Evolutionary conservation across 345 rosid species (phyloP), one percentile per base, ranked within the genome.

Genomic region (Psidium guajava): DNA sequence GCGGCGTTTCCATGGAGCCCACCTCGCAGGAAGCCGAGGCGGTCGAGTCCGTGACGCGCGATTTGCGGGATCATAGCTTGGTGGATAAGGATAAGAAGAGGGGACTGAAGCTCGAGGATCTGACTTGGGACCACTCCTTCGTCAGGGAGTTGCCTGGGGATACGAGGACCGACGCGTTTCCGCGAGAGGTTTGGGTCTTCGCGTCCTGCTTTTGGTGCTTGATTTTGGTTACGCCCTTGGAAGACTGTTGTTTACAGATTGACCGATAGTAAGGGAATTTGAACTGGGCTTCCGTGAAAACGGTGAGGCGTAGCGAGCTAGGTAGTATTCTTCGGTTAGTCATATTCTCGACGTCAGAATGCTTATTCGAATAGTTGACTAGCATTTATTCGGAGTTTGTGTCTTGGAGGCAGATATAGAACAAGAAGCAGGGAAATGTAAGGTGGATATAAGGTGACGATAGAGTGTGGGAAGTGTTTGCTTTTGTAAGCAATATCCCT

Each of bases 41-140:
- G 59, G 85, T 86, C 28, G 91, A 92, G 15, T 89, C 92, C 59
- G 90, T 97, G 52, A 93, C 98, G 84, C 87, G 86, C 74, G 94
- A 92, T 92, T 92, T 95, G 87, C 91, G 91, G 91, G 91, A 90
- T 84, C 99, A 94, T 88, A 92, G 89, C 87, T 86, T 95, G 49
- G 87, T 47, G 81, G 93, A 87, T 69, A 88, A 83, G 40, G 84
- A 56, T 44, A 54, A 53, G 40, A 82, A 28, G 69, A 83, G 42
- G 82, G 92, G 86, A 82, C 57, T 87, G 86, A 89, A 74, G 83
- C 94, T 97, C 40, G 95, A 97, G 84, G 98, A 94, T 88, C 96
- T 95, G 84, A 92, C 91, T 57, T 97, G 99, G 99, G 97, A 97
- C 87, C 90, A 96, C 85, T 97, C 99, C 10, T 96, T 97, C 86